phyloP scores from a whole-genome alignment of 352 stramenopile species.

The Phytophthora uliginosa region DNA sequence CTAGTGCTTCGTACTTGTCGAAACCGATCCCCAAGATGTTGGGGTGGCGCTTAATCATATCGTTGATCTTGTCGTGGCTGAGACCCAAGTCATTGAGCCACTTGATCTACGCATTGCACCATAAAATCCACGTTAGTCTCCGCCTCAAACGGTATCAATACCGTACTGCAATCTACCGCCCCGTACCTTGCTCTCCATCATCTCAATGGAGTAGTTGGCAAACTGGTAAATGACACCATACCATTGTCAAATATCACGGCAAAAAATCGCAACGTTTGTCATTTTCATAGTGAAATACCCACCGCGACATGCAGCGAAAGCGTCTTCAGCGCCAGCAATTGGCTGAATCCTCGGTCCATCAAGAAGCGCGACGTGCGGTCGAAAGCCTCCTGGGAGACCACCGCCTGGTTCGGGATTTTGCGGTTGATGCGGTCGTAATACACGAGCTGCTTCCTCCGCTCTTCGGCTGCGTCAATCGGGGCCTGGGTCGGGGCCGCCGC shows the following conservation, averaged over 20 bases:
- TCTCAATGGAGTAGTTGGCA: conserved; percentile 33
- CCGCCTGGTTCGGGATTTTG: conserved; percentile 37
- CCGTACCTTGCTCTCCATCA: conserved; percentile 54
- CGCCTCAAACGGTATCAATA: neutral
- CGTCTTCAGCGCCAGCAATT: conserved; percentile 37
- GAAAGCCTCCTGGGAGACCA: conserved; percentile 33
- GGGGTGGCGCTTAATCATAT: conserved; percentile 43
- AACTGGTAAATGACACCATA: conserved; percentile 24
- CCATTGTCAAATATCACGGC: neutral
- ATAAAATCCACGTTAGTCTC: neutral
- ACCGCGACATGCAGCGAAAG: conserved; percentile 53
- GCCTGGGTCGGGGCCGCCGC: conserved; percentile 8
- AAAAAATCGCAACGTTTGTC: neutral
- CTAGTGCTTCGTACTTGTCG: conserved; percentile 37
- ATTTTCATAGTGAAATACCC: neutral
- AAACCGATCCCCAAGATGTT: conserved; percentile 50
- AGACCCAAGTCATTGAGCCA: conserved; percentile 47
- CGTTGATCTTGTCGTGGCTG: conserved; percentile 38
- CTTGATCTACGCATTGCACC: conserved; percentile 26
- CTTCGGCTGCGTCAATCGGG: neutral
- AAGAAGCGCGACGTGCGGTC: conserved; percentile 46
- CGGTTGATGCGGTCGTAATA: conserved; percentile 53
- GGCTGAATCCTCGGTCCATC: conserved; percentile 37
- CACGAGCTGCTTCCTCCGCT: conserved; percentile 16
- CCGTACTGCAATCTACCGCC: neutral